These are phyloP conservation scores for Desmodesmus armatus DNA, from an alignment of 139 green algal species.

Conservation along the genomic window DNA sequence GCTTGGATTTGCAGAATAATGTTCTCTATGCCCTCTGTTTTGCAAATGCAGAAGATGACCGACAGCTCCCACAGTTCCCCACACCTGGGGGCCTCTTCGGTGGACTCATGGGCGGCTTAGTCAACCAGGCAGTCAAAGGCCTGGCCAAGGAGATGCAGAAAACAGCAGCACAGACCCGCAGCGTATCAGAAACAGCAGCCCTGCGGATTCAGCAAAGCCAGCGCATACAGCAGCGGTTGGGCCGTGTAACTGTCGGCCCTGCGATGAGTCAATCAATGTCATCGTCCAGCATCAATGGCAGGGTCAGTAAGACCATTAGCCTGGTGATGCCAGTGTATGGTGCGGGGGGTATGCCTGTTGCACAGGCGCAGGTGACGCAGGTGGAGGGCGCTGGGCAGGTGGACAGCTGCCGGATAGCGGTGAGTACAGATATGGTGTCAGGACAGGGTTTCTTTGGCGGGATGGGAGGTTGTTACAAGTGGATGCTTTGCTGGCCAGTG, in stretches of 20 bases:
- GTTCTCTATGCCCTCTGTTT: neutral
- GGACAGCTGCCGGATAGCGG: constrained; percentile 16
- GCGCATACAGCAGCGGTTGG: neutral
- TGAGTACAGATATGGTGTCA: neutral
- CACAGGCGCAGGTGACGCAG: constrained; percentile 31
- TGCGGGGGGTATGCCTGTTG: neutral
- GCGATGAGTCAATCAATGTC: constrained; percentile 45
- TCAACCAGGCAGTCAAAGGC: constrained; percentile 21
- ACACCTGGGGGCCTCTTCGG: constrained; percentile 9
- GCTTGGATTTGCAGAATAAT: too few species aligned
- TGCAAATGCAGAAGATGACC: constrained; percentile 25
- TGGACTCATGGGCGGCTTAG: constrained; percentile 3
- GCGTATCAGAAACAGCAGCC: constrained; percentile 9
- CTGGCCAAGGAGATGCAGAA: constrained; percentile 13
- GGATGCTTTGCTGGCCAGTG: neutral
- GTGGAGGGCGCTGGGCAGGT: constrained; percentile 1
- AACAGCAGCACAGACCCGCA: neutral
- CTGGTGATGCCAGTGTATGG: constrained; percentile 52
- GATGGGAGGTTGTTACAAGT: neutral
- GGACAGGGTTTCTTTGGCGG: too few species aligned
- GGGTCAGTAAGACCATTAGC: constrained; percentile 43
- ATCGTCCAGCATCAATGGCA: constrained; percentile 45
- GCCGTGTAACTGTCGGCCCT: constrained; percentile 36
- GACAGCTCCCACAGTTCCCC: neutral
- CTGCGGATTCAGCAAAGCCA: neutral